A percentile compares a stretch with the other conserved stretches of the same genome.
Evolutionary conservation across 164 flowering plant species (phyloP).

Genomic region (Houttuynia cordata): DNA sequence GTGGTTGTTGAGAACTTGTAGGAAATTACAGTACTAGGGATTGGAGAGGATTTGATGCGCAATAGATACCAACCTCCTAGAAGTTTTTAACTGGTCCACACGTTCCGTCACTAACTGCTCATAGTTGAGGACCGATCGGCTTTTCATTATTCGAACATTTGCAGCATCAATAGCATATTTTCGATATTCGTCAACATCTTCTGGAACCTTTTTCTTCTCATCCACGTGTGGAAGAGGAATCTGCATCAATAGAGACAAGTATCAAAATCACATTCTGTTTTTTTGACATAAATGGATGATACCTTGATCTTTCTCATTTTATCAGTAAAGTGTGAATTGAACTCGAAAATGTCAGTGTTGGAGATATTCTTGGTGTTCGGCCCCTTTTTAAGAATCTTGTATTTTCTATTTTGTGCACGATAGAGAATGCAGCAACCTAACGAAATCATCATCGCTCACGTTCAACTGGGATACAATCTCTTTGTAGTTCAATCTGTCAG

Average conservation of each 20-base stretch:
- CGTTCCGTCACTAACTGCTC: slow-evolving; percentile 85
- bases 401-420: slow-evolving; percentile 85
- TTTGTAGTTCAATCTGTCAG: slow-evolving; percentile 54
- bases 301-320: slow-evolving; percentile 92
- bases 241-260: slow-evolving; percentile 12
- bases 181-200: slow-evolving; percentile 89
- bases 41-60: too few species aligned
- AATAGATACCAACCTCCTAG: too few species aligned
- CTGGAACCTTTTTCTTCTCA: slow-evolving; percentile 82
- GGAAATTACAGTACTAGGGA: too few species aligned
- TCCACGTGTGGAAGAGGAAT: slow-evolving; percentile 77
- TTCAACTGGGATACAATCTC: slow-evolving; percentile 76
- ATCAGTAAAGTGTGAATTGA: slow-evolving; percentile 80
- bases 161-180: slow-evolving; percentile 93
- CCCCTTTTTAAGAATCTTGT: slow-evolving; percentile 74
- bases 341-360: slow-evolving; percentile 59
- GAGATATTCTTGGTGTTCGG: slow-evolving; percentile 65
- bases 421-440: slow-evolving; percentile 74
- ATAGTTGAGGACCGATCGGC: slow-evolving; percentile 76
- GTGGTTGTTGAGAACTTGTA: too few species aligned
- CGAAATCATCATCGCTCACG: slow-evolving; percentile 62
- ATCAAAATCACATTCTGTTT: neutral
- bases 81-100: slow-evolving; percentile 90
- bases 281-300: neutral
- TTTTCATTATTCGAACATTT: slow-evolving; percentile 90